These are phyloP conservation scores for Candida cerambycidarum DNA, from an alignment of 805 yeast genomes.

Conservation along the genomic window DNA sequence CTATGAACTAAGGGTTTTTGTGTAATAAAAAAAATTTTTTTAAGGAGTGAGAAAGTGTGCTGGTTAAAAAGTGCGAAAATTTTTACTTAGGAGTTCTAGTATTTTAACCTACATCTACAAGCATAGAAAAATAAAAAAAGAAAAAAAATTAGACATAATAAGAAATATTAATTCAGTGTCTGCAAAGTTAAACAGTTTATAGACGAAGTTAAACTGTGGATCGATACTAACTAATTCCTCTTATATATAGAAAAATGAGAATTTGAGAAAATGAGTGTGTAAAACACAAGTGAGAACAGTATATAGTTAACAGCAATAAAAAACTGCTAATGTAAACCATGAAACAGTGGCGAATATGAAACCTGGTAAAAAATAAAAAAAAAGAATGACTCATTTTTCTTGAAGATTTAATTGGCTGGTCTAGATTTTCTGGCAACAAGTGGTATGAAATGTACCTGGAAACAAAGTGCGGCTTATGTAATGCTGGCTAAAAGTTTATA, in stretches of 20 bases:
- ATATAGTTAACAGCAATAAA: conserved; percentile 5
- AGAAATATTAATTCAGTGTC: background rate
- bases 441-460: conserved; percentile 1
- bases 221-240: too few species aligned
- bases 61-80: conserved; percentile 8
- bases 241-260: background rate
- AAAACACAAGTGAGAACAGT: conserved; percentile 1
- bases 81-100: background rate
- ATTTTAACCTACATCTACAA: background rate
- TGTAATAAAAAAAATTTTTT: conserved; percentile 7
- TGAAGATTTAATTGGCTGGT: background rate
- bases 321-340: background rate
- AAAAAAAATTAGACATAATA: background rate
- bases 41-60: conserved; percentile 8
- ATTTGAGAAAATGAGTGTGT: conserved; percentile 7
- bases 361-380: background rate
- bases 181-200: background rate
- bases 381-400: conserved; percentile 7
- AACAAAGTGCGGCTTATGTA: background rate
- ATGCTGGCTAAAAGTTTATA: background rate
- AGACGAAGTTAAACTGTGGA: too few species aligned
- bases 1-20: background rate
- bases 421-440: background rate
- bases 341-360: background rate
- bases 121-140: conserved; percentile 2